Base-by-base conservation (phyloP, 2,329 filamentous ascomycete species). In the Clarireedia hainanense region DNA sequence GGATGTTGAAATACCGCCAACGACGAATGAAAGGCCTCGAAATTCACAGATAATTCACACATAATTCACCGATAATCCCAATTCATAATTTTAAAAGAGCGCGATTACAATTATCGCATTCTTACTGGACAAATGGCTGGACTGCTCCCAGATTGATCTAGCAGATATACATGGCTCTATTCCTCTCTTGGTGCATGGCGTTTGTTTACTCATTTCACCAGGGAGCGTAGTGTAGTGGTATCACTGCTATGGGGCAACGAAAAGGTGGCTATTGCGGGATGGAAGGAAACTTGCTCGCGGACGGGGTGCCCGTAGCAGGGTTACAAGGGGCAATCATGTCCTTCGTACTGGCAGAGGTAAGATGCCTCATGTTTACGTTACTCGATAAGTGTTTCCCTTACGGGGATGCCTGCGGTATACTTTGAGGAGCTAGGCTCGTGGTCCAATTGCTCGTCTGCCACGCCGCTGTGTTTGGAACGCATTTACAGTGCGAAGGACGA, bases 201-300 rank as follows among this genome's bases (percentile, higher is more conserved):
- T 42, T 49, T 54, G 52, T 42, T 42, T 54, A 40, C 34, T 54
- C 51, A 53, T 53, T 48, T 53, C 27, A 53, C 43, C 34, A 40
- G 40, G 10, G 34, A 52, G 34, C 39, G 51, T 12, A 12, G 30
- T 9, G 30, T 20, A 34, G 30, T 34, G 30, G 30, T 34, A 10
- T 37, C 15, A 9, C 15, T 42, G 15, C 34, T n/a, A 49, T 54
- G 52, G 52, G 43, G 45, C 52, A 54, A 2, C 23, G 23, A 40
- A 42, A 27, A 9, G 42, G 49, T 49, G 50, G 50, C 27, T 47
- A 26, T 54, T 49, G 52, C 43, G 52, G 45, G 52, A 54, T 49
- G 43, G 4, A 15, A 47, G 37, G 42, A 43, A 36, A 34, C 43
- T 26, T 54, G 20, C 27, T n/a, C 12, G 17, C 6, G 24, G 50